These are phyloP conservation scores for Cyanidioschyzon merolae DNA, from an alignment of 23 red algal species.

Conservation along the genomic window DNA sequence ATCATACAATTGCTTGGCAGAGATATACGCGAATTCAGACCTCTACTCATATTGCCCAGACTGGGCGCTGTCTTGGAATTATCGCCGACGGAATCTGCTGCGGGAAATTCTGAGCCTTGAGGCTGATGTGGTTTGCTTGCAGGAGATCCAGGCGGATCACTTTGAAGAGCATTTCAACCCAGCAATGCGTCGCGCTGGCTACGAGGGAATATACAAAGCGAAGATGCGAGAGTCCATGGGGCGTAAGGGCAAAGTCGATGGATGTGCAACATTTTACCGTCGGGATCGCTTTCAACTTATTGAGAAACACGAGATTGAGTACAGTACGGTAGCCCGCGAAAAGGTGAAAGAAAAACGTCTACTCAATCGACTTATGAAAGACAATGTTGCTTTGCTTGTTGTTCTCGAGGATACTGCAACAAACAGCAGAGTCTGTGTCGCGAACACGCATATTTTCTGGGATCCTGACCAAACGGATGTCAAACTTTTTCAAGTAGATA, in stretches of 20 bases:
- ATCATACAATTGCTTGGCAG: slow-evolving; percentile 87
- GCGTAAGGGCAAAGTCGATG: slow-evolving; percentile 84
- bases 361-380: slow-evolving; percentile 70
- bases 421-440: slow-evolving; percentile 26
- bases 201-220: slow-evolving; percentile 64
- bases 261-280: slow-evolving; percentile 87
- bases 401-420: slow-evolving; percentile 50
- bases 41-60: slow-evolving; percentile 64
- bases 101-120: slow-evolving; percentile 64
- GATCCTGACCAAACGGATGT: slow-evolving; percentile 93
- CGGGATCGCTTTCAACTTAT: slow-evolving; percentile 46
- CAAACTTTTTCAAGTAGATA: slow-evolving; percentile 91
- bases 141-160: slow-evolving; percentile 96
- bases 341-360: slow-evolving; percentile 45
- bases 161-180: slow-evolving; percentile 91
- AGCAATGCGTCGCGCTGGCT: slow-evolving; percentile 62
- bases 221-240: slow-evolving; percentile 93
- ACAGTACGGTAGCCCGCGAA: slow-evolving; percentile 51
- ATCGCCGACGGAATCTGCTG: slow-evolving; percentile 78
- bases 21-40: slow-evolving; percentile 69
- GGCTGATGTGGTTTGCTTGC: slow-evolving; percentile 79
- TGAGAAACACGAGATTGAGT: slow-evolving; percentile 67
- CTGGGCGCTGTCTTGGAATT: slow-evolving; percentile 93
- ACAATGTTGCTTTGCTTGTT: slow-evolving; percentile 58
- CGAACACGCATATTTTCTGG: slow-evolving; percentile 91